Conservation (phyloP, 2,329 filamentous ascomycete genomes). For the Camillea tinctor region DNA sequence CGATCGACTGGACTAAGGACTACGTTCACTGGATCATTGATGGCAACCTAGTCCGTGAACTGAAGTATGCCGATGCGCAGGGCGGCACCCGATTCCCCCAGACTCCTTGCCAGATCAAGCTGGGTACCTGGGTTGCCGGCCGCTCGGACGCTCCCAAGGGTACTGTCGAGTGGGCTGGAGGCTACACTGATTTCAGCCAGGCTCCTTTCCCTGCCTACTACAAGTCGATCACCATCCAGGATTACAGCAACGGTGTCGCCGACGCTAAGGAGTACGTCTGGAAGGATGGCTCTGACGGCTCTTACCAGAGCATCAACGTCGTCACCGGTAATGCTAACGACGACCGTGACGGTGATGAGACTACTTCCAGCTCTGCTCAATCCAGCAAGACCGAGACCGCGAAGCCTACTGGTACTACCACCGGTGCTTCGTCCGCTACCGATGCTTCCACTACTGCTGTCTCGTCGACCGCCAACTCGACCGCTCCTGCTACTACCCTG, state of each 20-base stretch:
- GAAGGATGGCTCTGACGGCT: slow-evolving; percentile 47
- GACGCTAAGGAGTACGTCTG: slow-evolving; percentile 52
- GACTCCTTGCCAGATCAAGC: slow-evolving; percentile 69
- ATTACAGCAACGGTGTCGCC: slow-evolving; percentile 52
- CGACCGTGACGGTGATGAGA: slow-evolving; percentile 17
- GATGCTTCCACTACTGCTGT: slow-evolving; percentile 6
- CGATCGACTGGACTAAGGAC: slow-evolving; percentile 66
- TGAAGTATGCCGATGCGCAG: slow-evolving; percentile 58
- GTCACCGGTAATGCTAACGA: slow-evolving; percentile 36
- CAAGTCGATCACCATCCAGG: slow-evolving; percentile 53
- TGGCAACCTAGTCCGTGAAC: slow-evolving; percentile 57
- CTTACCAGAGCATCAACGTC: slow-evolving; percentile 52
- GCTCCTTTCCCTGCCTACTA: slow-evolving; percentile 57
- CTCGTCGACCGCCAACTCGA: slow-evolving; percentile 23
- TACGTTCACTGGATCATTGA: slow-evolving; percentile 66
- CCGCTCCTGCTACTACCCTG: slow-evolving; percentile 11
- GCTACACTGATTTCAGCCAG: slow-evolving; percentile 51
- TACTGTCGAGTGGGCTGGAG: slow-evolving; percentile 71
- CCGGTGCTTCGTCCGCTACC: slow-evolving; percentile 17
- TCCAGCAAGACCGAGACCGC: slow-evolving; percentile 13
- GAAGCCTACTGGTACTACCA: slow-evolving; percentile 5
- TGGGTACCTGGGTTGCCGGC: slow-evolving; percentile 67
- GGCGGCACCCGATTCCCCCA: slow-evolving; percentile 64
- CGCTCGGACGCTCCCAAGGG: slow-evolving; percentile 59
- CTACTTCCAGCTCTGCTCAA: slow-evolving; percentile 2